Evolutionary conservation across 495 filamentous ascomycete genomes (phyloP).

Genomic region (Penicillium cinerascens): DNA sequence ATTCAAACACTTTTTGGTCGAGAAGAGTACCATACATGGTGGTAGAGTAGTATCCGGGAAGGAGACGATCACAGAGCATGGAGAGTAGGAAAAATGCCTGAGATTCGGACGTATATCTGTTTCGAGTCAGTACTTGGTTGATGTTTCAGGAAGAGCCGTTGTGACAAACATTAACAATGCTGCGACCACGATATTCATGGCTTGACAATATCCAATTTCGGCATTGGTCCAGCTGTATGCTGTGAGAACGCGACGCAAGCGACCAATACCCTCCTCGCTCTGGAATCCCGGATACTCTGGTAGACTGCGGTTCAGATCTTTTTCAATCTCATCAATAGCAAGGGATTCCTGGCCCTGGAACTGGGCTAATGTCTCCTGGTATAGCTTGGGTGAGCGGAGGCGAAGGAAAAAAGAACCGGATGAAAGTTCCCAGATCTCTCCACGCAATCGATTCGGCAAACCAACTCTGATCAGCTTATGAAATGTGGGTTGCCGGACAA

Average conservation of each 20-base stretch:
- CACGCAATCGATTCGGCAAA: conserved; percentile 85
- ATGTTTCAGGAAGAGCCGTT: not conserved
- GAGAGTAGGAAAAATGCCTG: conserved; percentile 96
- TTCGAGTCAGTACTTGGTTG: conserved; percentile 16
- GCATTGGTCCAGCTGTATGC: conserved; percentile 96
- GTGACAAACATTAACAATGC: conserved; percentile 77
- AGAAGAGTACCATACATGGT: conserved; percentile 98
- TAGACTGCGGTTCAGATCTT: conserved; percentile 91
- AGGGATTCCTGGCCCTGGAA: conserved; percentile 79
- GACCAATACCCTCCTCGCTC: conserved; percentile 89
- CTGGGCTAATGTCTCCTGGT: conserved; percentile 76
- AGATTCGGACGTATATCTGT: conserved; percentile 88
- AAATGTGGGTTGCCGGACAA: conserved; percentile 93
- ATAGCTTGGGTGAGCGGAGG: conserved; percentile 79
- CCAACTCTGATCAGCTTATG: conserved; percentile 96
- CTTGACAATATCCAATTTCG: conserved; percentile 96
- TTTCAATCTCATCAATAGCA: conserved; percentile 98
- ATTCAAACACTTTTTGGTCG: conserved; percentile 96
- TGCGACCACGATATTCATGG: conserved; percentile 98
- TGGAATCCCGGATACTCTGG: conserved; percentile 98
- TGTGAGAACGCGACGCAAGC: conserved; percentile 83
- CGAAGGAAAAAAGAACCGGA: conserved; percentile 87
- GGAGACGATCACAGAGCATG: conserved; percentile 83
- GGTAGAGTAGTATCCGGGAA: conserved; percentile 94
- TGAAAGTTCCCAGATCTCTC: conserved; percentile 93